phyloP scores from a whole-genome alignment of 2,329 filamentous ascomycete genomes.

The Thielaviopsis ethacetica region DNA sequence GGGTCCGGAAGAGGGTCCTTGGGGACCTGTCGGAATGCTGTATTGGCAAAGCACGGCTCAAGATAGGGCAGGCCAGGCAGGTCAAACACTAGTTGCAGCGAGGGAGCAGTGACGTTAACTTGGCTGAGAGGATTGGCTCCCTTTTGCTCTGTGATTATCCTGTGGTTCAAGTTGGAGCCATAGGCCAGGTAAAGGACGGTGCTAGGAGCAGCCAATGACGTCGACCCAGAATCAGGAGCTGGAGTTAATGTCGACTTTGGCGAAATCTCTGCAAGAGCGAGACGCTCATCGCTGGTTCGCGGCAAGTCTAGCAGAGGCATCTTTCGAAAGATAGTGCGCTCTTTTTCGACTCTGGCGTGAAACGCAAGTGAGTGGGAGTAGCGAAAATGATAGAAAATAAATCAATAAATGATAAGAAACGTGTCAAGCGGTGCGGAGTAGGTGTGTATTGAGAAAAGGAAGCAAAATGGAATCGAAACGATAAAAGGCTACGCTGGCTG shows the following conservation, averaged over 20 bases:
- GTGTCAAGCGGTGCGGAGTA: background rate
- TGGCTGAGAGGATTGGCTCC: conserved; percentile 69
- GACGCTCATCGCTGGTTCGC: conserved; percentile 22
- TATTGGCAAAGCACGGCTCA: conserved; percentile 89
- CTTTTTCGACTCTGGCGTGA: background rate
- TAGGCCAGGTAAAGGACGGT: conserved; percentile 75
- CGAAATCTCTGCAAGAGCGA: conserved; percentile 18
- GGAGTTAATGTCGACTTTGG: conserved; percentile 14
- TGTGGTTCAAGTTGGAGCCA: conserved; percentile 69
- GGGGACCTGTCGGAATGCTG: conserved; percentile 40
- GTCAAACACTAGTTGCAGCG: conserved; percentile 65
- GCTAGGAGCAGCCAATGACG: conserved; percentile 7
- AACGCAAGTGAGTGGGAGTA: background rate
- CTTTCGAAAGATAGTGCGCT: background rate
- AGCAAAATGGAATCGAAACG: background rate
- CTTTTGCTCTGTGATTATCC: conserved; percentile 64
- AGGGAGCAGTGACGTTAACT: conserved; percentile 67
- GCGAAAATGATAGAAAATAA: background rate
- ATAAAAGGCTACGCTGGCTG: background rate
- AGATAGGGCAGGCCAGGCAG: conserved; percentile 70
- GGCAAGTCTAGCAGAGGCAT: background rate
- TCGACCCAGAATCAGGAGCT: conserved; percentile 1
- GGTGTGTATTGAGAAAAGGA: background rate
- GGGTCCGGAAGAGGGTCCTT: conserved; percentile 20
- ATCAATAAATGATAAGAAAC: background rate